Percentiles rank a stretch among this genome's conserved stretches.
Evolutionary conservation across 371 early-diverging fungal genomes (phyloP).

Genomic region (Mucor mucedo): DNA sequence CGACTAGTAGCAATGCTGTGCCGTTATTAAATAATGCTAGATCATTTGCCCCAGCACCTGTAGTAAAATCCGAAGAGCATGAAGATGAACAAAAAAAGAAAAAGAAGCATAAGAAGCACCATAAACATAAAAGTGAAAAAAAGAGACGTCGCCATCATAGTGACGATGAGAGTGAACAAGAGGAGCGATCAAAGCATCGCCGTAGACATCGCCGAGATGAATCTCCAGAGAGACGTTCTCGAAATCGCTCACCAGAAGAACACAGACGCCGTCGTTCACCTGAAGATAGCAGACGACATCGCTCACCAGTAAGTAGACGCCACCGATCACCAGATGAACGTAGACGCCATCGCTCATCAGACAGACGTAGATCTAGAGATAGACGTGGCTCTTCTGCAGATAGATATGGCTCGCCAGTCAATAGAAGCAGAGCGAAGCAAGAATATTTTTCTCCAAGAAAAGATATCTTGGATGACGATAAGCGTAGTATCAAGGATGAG

Average conservation of each 20-base stretch:
- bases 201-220: conserved; percentile 9
- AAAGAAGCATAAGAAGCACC: conserved; percentile 46
- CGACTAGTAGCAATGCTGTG: conserved; percentile 20
- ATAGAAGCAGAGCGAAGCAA: too few species aligned
- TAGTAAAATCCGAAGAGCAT: background rate
- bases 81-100: conserved; percentile 42
- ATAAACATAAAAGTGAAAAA: conserved; percentile 39
- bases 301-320: background rate
- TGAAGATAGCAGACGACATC: background rate
- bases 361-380: background rate
- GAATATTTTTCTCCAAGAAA: too few species aligned
- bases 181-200: conserved; percentile 7
- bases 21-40: conserved; percentile 32
- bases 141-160: conserved; percentile 25
- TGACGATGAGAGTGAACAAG: conserved; percentile 24
- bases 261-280: background rate
- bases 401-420: background rate
- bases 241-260: background rate
- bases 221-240: too few species aligned
- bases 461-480: too few species aligned
- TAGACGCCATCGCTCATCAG: background rate
- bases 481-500: too few species aligned
- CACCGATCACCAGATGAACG: background rate
- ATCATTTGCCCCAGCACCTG: background rate
- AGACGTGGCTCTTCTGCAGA: background rate